Conservation (phyloP, 495 filamentous ascomycete genomes). For the Neurospora sp. region DNA sequence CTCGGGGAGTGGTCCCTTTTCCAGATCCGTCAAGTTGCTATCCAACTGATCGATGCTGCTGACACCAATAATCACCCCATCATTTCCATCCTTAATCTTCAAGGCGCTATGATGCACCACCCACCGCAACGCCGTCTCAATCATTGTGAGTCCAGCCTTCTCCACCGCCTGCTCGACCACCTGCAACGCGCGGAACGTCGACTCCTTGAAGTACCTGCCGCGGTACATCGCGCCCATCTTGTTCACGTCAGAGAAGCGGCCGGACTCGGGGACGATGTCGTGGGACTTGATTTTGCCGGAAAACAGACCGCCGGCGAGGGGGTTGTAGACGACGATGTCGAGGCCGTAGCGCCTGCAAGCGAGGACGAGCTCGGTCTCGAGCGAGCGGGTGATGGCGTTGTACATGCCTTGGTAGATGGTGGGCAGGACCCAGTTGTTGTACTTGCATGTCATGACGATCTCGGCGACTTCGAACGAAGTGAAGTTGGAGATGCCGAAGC, state of each 20-base stretch:
- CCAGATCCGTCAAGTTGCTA: constrained; percentile 62
- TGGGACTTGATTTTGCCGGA: constrained; percentile 69
- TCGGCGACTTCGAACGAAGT: constrained; percentile 89
- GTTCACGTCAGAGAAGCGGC: constrained; percentile 53
- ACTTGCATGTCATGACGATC: constrained; percentile 69
- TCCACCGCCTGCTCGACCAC: constrained; percentile 63
- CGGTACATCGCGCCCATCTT: constrained; percentile 56
- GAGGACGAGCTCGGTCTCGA: constrained; percentile 72
- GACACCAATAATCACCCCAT: constrained; percentile 76
- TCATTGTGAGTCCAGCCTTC: constrained; percentile 65
- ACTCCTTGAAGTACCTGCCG: constrained; percentile 69
- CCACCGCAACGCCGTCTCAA: constrained; percentile 83
- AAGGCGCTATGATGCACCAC: constrained; percentile 66
- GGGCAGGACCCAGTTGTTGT: constrained; percentile 64
- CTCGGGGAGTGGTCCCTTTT: constrained; percentile 81
- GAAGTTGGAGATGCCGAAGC: constrained; percentile 74
- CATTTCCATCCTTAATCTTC: constrained; percentile 62
- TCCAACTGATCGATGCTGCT: constrained; percentile 65
- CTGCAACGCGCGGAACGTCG: constrained; percentile 64
- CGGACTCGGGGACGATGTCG: constrained; percentile 52
- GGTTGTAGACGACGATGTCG: constrained; percentile 88
- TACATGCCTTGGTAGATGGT: constrained; percentile 60
- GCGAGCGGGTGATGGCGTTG: constrained; percentile 61
- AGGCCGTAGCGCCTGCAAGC: constrained; percentile 77
- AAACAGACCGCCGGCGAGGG: constrained; percentile 67